phyloP scores from a whole-genome alignment of 2,329 filamentous ascomycete genomes.

The Ophiostoma fasciatum region DNA sequence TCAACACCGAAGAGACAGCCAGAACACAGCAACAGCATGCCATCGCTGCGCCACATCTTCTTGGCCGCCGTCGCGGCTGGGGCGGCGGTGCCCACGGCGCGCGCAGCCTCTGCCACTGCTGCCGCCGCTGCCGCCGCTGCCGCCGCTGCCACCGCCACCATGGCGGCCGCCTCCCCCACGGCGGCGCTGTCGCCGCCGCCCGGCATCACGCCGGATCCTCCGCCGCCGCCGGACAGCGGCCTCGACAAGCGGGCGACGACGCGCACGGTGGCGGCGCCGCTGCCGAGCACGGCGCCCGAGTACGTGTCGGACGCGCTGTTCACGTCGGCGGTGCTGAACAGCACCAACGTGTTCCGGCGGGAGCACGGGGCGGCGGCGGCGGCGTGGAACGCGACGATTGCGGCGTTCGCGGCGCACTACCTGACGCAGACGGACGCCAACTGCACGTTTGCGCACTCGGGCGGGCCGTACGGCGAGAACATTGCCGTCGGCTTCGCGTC shows the following conservation, averaged over 20 bases:
- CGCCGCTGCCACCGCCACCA: too few species aligned
- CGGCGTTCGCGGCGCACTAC: slow-evolving; percentile 37
- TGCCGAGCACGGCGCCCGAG: slow-evolving; percentile 23
- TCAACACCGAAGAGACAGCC: too few species aligned
- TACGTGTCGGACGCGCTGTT: slow-evolving; percentile 24
- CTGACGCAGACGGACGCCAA: slow-evolving; percentile 20
- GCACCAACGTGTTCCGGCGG: slow-evolving; percentile 50
- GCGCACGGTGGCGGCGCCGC: slow-evolving; percentile 19
- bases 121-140: too few species aligned
- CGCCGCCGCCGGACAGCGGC: neutral
- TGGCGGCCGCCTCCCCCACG: too few species aligned
- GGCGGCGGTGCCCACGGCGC: too few species aligned
- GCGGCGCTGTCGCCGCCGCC: too few species aligned
- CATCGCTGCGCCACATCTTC: too few species aligned
- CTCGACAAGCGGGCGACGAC: too few species aligned
- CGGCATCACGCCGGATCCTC: neutral
- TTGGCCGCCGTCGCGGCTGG: too few species aligned
- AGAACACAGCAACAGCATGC: too few species aligned
- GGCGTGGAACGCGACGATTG: slow-evolving; percentile 51
- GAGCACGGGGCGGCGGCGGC: slow-evolving; percentile 46
- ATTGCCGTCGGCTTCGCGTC: slow-evolving; percentile 53
- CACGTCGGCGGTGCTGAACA: slow-evolving; percentile 42
- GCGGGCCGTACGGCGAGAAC: slow-evolving; percentile 59
- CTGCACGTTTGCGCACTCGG: slow-evolving; percentile 39
- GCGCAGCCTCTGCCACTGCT: too few species aligned